phyloP scores from a whole-genome alignment of 768 basidiomycete species.

The Boletus barrowsii region DNA sequence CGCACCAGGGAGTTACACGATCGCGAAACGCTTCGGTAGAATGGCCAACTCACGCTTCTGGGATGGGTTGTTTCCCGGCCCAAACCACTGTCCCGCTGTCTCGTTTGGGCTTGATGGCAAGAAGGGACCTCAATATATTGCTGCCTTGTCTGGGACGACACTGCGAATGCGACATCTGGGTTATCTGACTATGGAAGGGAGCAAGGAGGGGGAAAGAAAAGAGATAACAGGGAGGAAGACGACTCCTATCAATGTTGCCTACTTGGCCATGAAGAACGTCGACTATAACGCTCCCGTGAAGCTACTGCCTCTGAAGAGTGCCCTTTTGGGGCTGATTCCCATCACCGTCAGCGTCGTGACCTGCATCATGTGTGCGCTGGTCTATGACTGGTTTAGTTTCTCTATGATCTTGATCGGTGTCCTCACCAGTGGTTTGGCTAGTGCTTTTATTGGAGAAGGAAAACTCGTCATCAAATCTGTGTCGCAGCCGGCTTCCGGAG shows the following conservation, averaged over 20 bases:
- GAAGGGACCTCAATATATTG: constrained; percentile 27
- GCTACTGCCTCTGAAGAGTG: not conserved
- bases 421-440: constrained; percentile 28
- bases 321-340: constrained; percentile 20
- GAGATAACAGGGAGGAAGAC: constrained; percentile 13
- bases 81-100: constrained; percentile 19
- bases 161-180: constrained; percentile 29
- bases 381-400: constrained; percentile 31
- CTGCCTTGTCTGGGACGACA: constrained; percentile 29
- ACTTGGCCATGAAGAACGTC: constrained; percentile 19
- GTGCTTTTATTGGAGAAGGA: constrained; percentile 24
- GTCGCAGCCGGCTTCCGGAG: constrained; percentile 11
- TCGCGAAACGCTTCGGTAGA: constrained; percentile 33
- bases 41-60: constrained; percentile 30
- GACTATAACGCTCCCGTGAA: not conserved
- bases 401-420: constrained; percentile 34
- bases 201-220: not conserved
- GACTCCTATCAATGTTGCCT: constrained; percentile 7
- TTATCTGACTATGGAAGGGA: constrained; percentile 21
- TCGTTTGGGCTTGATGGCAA: constrained; percentile 31
- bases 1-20: constrained; percentile 32
- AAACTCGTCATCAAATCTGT: constrained; percentile 15
- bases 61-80: constrained; percentile 31
- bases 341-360: constrained; percentile 22
- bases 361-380: constrained; percentile 23